These are phyloP conservation scores for Asterella californica DNA, from an alignment of 225 moss, liverwort and hornwort genomes.

Conservation along the genomic window DNA sequence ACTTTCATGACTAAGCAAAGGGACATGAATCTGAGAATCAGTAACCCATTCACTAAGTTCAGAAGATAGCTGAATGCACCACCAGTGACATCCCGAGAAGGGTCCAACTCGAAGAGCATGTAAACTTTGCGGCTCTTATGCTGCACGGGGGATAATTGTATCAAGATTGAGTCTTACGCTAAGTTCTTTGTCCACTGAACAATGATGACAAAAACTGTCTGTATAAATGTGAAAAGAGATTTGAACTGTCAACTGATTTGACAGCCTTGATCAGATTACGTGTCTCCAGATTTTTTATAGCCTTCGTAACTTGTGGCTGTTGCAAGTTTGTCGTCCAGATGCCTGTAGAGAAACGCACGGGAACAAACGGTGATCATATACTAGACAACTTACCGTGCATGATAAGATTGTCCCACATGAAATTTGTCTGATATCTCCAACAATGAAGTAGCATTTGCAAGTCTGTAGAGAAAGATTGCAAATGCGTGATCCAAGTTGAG, in stretches of 20 bases:
- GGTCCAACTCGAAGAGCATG: constrained; percentile 91
- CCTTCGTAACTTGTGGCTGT: constrained; percentile 92
- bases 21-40: too few species aligned
- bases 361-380: background rate
- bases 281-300: constrained; percentile 80
- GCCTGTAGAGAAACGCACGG: constrained; percentile 33
- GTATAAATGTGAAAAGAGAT: background rate
- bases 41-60: too few species aligned
- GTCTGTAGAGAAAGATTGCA: too few species aligned
- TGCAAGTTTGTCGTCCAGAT: constrained; percentile 96
- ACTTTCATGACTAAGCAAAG: too few species aligned
- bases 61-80: too few species aligned
- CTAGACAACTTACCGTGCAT: background rate
- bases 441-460: too few species aligned
- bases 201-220: background rate
- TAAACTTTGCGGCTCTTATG: constrained; percentile 94
- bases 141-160: constrained; percentile 37
- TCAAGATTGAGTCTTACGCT: background rate
- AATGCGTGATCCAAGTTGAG: too few species aligned
- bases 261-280: constrained; percentile 88
- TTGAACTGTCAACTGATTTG: constrained; percentile 77
- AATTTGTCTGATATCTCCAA: too few species aligned
- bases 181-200: background rate
- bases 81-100: constrained; percentile 91
- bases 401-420: too few species aligned